Percentiles rank a stretch among this genome's conserved stretches.
These are phyloP conservation scores for Poterioochromonas sp. DNA, from an alignment of 352 stramenopile genomes.

Conservation along the genomic window DNA sequence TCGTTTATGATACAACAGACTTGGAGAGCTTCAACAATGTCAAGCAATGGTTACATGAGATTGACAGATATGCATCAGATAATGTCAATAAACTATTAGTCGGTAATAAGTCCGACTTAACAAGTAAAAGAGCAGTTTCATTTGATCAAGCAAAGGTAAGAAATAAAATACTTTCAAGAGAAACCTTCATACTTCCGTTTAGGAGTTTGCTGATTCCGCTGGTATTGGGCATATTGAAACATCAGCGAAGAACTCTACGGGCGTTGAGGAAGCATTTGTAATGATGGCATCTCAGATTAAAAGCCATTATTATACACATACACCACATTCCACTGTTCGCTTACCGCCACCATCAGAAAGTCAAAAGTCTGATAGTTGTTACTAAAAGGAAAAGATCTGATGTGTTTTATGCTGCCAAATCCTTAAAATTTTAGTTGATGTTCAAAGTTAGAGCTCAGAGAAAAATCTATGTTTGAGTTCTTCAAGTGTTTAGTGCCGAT, in stretches of 20 bases:
- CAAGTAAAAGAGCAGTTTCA: constrained; percentile 84
- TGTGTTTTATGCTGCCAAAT: too few species aligned
- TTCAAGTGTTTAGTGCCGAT: too few species aligned
- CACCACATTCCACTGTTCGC: too few species aligned
- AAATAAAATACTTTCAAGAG: background rate
- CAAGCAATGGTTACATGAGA: constrained; percentile 94
- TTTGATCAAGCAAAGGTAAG: constrained; percentile 87
- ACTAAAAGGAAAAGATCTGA: too few species aligned
- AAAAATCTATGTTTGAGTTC: too few species aligned
- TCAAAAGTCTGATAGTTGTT: too few species aligned
- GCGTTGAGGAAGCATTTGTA: constrained; percentile 98
- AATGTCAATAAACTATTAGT: constrained; percentile 98
- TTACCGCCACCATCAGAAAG: too few species aligned
- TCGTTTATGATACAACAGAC: constrained; percentile 88
- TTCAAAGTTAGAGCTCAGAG: too few species aligned
- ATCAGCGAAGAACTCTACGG: constrained; percentile 93
- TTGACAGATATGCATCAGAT: constrained; percentile 94
- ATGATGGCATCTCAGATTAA: constrained; percentile 98
- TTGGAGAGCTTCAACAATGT: constrained; percentile 82
- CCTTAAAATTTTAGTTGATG: too few species aligned
- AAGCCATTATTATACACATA: too few species aligned
- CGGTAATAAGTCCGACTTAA: constrained; percentile 98
- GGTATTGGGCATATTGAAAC: constrained; percentile 98
- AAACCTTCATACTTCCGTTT: background rate
- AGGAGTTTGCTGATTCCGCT: constrained; percentile 82